Conservation (phyloP, 257 asterid genomes). For the Verbena officinalis region DNA sequence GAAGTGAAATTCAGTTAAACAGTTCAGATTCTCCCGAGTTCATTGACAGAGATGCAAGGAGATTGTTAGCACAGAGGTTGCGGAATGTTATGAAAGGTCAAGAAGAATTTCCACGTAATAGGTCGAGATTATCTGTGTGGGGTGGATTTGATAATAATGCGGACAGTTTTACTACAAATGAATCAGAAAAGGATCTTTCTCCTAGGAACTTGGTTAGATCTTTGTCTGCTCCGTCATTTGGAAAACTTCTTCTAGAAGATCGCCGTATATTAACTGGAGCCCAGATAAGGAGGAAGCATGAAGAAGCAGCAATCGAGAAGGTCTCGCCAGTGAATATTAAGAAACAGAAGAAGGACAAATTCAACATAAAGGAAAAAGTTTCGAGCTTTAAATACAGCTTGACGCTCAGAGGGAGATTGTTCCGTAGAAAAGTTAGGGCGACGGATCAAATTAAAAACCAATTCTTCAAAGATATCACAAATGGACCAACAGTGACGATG, state of each 20-base stretch:
- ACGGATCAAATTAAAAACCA: constrained; percentile 40
- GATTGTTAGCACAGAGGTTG: constrained; percentile 72
- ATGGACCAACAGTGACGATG: constrained; percentile 53
- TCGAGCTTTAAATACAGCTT: constrained; percentile 80
- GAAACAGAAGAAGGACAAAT: constrained; percentile 73
- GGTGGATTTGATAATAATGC: too few relatives aligned
- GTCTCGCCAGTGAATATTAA: constrained; percentile 53
- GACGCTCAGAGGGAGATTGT: constrained; percentile 74
- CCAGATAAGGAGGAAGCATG: constrained; percentile 82
- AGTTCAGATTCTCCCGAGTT: constrained; percentile 69
- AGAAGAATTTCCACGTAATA: constrained; percentile 52
- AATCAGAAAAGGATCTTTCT: constrained; percentile 47
- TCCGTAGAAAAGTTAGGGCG: constrained; percentile 73
- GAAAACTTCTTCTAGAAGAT: constrained; percentile 92
- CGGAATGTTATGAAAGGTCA: constrained; percentile 72
- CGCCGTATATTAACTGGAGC: constrained; percentile 75
- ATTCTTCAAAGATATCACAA: constrained; percentile 51
- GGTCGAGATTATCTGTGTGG: constrained; percentile 46
- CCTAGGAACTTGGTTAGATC: constrained; percentile 84
- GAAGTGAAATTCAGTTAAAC: constrained; percentile 63
- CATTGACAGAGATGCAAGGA: constrained; percentile 69
- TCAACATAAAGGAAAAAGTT: constrained; percentile 81
- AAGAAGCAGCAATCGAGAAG: constrained; percentile 69
- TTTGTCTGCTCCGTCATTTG: constrained; percentile 93
- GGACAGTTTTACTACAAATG: too few relatives aligned